Base-by-base conservation (phyloP, 1,139 yeast genomes). In the Yamadazyma epiphylla region DNA sequence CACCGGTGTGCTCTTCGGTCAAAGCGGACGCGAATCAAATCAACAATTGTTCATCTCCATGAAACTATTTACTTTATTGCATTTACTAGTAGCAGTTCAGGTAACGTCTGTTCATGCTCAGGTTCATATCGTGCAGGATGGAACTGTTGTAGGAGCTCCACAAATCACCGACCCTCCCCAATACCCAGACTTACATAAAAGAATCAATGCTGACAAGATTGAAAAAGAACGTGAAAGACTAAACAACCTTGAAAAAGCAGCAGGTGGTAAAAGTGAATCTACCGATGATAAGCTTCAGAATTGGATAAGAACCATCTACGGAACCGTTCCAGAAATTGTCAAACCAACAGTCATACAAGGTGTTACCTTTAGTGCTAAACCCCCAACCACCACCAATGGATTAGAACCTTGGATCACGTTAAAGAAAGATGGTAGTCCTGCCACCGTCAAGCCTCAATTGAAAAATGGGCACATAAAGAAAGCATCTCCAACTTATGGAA, bases 321-420 rank as follows among this genome's bases (percentile, higher is more conserved):
- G 69, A 2, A 56, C 71, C 0, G 50, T 68, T 6, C 62, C 51
- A 9, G 94, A 83, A 51, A 66, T 83, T 19, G 91, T 87, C 22
- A 75, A 80, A 0, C 96, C 96, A 10, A 79, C 89, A 0, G 86
- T 85, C 22, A 73, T 86, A 47, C 86, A 75, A 19, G 91, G 91
- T 14, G 85, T 87, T 30, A 84, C 95, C 0, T 80, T 87, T 50
- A 73, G 78, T 35, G 86, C 81, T 9, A 75, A 78, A 46, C 95
- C 94, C 1, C 75, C 85, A 0, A 53, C 49, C 3, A 74, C 81
- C 7, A 75, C 85, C 13, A 64, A 80, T 39, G 85, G 85, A 10
- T 68, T 84, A 37, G 77, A 78, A 40, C 84, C 83, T n/a, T 87
- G 96, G 96, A 65, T 87, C 28, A 72, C 86, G 2, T 64, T 87